Percentiles rank a stretch among this genome's conserved stretches.
phyloP scores from a whole-genome alignment of 2,329 filamentous ascomycete species.

The Penicillium thymicola region DNA sequence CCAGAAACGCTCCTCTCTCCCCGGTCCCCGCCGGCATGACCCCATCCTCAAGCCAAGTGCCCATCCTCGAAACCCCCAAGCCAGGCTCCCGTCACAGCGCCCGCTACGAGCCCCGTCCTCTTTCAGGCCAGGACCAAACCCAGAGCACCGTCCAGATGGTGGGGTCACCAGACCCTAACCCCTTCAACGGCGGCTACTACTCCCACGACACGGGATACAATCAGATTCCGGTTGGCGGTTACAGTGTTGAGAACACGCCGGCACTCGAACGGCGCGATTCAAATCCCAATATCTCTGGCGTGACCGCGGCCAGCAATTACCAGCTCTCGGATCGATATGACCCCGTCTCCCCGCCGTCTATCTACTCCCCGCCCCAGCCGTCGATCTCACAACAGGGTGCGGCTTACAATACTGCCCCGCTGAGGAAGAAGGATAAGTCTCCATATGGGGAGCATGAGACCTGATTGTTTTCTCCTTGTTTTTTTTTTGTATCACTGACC shows the following conservation, averaged over 20 bases:
- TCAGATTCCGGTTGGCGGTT: constrained; percentile 7
- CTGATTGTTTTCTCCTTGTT: background rate
- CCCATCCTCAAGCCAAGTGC: constrained; percentile 23
- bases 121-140: constrained; percentile 6
- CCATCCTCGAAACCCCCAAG: constrained; percentile 26
- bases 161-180: constrained; percentile 13
- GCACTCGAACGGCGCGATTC: constrained; percentile 63
- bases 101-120: constrained; percentile 18
- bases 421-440: constrained; percentile 4
- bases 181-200: constrained; percentile 17
- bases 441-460: constrained; percentile 2
- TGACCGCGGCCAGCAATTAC: constrained; percentile 16
- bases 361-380: constrained; percentile 61
- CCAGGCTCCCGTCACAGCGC: constrained; percentile 20
- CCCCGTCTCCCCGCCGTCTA: constrained; percentile 71
- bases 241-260: constrained; percentile 53
- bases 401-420: background rate
- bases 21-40: constrained; percentile 19
- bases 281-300: constrained; percentile 62
- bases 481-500: background rate
- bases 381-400: background rate
- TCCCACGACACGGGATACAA: constrained; percentile 14
- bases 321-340: constrained; percentile 52
- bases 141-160: constrained; percentile 12
- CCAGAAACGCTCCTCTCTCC: constrained; percentile 15